Evolutionary conservation across 257 asterid species (phyloP).

Genomic region (Coffea eugenioides): DNA sequence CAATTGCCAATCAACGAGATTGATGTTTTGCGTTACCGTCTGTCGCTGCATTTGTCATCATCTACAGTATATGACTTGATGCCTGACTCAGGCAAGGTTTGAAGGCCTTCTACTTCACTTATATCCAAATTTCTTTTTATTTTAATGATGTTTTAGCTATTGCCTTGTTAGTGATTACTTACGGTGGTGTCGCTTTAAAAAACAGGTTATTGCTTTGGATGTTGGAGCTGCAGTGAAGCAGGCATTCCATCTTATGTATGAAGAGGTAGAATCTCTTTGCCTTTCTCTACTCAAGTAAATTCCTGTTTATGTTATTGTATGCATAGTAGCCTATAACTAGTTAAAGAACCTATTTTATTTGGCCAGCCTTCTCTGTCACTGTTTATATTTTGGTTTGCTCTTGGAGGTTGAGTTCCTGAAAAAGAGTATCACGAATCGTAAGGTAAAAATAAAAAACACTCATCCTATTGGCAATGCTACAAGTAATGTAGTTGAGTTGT

Average conservation of each 20-base stretch:
- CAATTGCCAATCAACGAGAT: constrained; percentile 35
- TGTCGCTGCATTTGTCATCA: constrained; percentile 49
- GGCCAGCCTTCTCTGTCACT: not conserved
- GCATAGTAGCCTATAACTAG: too few species aligned
- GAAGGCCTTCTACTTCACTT: constrained; percentile 23
- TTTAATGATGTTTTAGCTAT: not conserved
- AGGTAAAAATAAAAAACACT: not conserved
- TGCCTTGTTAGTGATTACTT: not conserved
- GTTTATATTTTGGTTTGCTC: not conserved
- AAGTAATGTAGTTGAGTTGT: not conserved
- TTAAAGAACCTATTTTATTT: not conserved
- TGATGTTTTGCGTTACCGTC: constrained; percentile 43
- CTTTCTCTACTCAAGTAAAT: not conserved
- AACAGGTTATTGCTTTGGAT: constrained; percentile 52
- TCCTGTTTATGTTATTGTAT: not conserved
- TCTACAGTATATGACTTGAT: constrained; percentile 53
- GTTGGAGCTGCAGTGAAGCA: constrained; percentile 49
- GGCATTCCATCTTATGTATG: constrained; percentile 58
- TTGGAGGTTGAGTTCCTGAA: not conserved
- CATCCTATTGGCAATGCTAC: not conserved
- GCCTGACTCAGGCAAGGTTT: constrained; percentile 74
- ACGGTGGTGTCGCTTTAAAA: constrained; percentile 14
- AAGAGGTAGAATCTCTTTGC: constrained; percentile 39
- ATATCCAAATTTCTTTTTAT: not conserved
- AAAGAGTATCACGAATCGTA: not conserved